Evolutionary conservation across 2,329 filamentous ascomycete species (phyloP).

Genomic region (Fusarium clavum): DNA sequence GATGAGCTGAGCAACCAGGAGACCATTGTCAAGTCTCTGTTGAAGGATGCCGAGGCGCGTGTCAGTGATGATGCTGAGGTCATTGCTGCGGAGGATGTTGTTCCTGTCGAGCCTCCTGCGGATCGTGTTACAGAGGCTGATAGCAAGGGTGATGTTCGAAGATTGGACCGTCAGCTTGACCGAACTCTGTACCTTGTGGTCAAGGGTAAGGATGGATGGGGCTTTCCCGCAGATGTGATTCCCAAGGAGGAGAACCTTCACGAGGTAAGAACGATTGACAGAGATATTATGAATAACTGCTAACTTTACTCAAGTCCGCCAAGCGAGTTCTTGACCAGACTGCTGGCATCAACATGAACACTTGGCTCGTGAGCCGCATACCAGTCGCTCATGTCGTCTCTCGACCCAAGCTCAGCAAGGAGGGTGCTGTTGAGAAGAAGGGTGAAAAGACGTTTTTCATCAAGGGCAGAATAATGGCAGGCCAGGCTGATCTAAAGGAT

Average conservation of each 20-base stretch:
- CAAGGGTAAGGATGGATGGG: conserved; percentile 80
- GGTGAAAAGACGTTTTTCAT: conserved; percentile 94
- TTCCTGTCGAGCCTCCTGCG: conserved; percentile 76
- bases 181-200: conserved; percentile 90
- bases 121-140: conserved; percentile 83
- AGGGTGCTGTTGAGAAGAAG: conserved; percentile 57
- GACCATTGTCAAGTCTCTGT: conserved; percentile 73
- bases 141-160: conserved; percentile 75
- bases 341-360: conserved; percentile 96
- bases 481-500: conserved; percentile 82
- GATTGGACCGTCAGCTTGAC: conserved; percentile 82
- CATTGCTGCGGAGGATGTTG: conserved; percentile 67
- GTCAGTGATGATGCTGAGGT: conserved; percentile 71
- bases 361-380: conserved; percentile 92
- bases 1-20: conserved; percentile 74
- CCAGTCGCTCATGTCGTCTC: conserved; percentile 84
- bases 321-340: conserved; percentile 80
- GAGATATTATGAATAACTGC: neutral
- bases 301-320: conserved; percentile 71
- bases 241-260: conserved; percentile 80
- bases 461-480: conserved; percentile 95
- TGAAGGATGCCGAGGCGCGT: conserved; percentile 78
- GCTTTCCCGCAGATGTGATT: conserved; percentile 81
- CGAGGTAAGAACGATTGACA: conserved; percentile 67
- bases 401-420: conserved; percentile 60